Evolutionary conservation across 2,329 filamentous ascomycete genomes (phyloP).

Genomic region (Pseudogymnoascus sp.): DNA sequence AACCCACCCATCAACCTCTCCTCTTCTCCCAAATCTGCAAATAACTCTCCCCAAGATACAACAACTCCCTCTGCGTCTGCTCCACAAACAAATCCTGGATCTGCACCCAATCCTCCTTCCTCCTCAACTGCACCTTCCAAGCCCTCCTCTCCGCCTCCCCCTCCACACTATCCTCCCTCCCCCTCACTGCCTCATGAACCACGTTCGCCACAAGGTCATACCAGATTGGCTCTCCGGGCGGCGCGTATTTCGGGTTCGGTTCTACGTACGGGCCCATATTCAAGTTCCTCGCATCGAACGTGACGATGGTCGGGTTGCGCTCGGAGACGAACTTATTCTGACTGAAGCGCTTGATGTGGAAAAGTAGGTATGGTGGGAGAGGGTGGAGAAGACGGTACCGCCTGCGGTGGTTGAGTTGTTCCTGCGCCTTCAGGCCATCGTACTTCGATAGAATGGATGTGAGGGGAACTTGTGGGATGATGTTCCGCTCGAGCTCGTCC

Average conservation of each 20-base stretch:
- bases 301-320: constrained; percentile 96
- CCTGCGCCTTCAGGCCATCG: constrained; percentile 79
- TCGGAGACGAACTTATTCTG: constrained; percentile 95
- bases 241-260: constrained; percentile 66
- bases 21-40: constrained; percentile 93
- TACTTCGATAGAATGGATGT: constrained; percentile 83
- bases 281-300: constrained; percentile 77
- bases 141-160: constrained; percentile 84
- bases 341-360: constrained; percentile 96
- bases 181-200: constrained; percentile 74
- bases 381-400: constrained; percentile 87
- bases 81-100: constrained; percentile 93
- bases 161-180: constrained; percentile 73
- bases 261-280: constrained; percentile 90
- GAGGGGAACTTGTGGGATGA: constrained; percentile 87
- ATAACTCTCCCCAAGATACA: constrained; percentile 92
- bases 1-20: constrained; percentile 33
- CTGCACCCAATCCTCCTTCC: constrained; percentile 80
- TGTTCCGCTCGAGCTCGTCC: constrained; percentile 88
- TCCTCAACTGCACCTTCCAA: constrained; percentile 86
- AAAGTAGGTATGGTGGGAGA: constrained; percentile 80
- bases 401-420: constrained; percentile 80
- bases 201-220: constrained; percentile 97
- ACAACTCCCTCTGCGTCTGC: constrained; percentile 75
- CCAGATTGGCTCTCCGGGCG: constrained; percentile 73